phyloP scores from a whole-genome alignment of 768 basidiomycete species.

The Boletus pseudopeckii region DNA sequence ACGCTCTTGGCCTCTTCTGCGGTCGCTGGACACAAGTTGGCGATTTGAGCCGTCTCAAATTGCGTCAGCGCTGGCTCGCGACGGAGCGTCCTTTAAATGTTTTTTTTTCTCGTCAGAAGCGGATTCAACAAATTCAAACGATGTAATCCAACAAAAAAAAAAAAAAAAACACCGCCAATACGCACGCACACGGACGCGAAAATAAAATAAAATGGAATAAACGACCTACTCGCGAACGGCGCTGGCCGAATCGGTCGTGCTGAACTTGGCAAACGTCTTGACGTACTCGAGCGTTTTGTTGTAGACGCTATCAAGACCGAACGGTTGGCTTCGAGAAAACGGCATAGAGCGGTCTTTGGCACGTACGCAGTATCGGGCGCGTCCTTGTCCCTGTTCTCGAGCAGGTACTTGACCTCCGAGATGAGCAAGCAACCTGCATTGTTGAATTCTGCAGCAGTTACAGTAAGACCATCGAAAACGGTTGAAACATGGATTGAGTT shows the following conservation, averaged over 20 bases:
- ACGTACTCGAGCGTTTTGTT: conserved; percentile 93
- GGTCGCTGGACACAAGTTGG: conserved; percentile 83
- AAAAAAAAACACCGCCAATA: not conserved
- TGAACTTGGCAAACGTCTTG: conserved; percentile 87
- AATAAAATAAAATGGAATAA: no score
- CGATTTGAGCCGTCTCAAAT: conserved; percentile 91
- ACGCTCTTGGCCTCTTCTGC: conserved; percentile 91
- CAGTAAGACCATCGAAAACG: not conserved
- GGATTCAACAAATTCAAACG: not conserved
- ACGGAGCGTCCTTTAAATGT: conserved; percentile 52
- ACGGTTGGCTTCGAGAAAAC: not conserved
- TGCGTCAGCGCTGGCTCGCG: conserved; percentile 78
- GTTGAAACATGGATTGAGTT: no score
- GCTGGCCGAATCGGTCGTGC: conserved; percentile 76
- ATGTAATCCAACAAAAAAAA: not conserved
- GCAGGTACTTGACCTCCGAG: conserved; percentile 86
- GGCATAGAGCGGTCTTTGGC: not conserved
- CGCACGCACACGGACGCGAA: not conserved
- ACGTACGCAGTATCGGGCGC: conserved; percentile 82
- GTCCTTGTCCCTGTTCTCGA: conserved; percentile 85
- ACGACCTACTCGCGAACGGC: conserved; percentile 83
- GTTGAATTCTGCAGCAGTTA: conserved; percentile 65
- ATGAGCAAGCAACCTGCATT: conserved; percentile 88
- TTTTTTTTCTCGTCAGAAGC: conserved; percentile 24
- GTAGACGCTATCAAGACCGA: conserved; percentile 59